Evolutionary conservation across 1,284 basidiomycete species (phyloP).

Genomic region (Cutaneotrichosporon curvatum): DNA sequence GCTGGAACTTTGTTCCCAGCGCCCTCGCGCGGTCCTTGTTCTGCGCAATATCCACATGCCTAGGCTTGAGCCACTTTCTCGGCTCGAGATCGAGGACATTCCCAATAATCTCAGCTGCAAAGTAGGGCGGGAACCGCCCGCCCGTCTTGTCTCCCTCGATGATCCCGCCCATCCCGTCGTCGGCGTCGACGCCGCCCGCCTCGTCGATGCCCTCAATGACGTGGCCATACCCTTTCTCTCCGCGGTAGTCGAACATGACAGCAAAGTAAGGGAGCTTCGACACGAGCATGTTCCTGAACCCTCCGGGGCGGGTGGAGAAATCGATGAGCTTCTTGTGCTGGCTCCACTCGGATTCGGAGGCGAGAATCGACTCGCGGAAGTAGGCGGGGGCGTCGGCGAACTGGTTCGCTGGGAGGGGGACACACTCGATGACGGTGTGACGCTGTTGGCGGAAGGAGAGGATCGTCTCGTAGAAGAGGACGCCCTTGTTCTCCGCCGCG

Average conservation of each 20-base stretch:
- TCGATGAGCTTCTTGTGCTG: conserved; percentile 95
- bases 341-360: conserved; percentile 91
- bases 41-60: conserved; percentile 60
- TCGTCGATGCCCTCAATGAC: conserved; percentile 84
- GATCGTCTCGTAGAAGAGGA: conserved; percentile 91
- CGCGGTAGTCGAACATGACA: conserved; percentile 96
- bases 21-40: conserved; percentile 63
- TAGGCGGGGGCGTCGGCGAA: conserved; percentile 84
- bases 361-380: conserved; percentile 89
- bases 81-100: conserved; percentile 83
- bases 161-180: conserved; percentile 55
- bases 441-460: conserved; percentile 74
- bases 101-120: conserved; percentile 91
- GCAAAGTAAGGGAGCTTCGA: conserved; percentile 97
- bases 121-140: conserved; percentile 85
- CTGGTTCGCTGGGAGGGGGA: conserved; percentile 77
- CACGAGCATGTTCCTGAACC: conserved; percentile 86
- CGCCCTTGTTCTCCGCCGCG: conserved; percentile 77
- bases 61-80: conserved; percentile 75
- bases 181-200: conserved; percentile 55
- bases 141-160: conserved; percentile 83
- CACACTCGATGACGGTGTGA: conserved; percentile 84
- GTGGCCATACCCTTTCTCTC: conserved; percentile 94
- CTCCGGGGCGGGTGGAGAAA: conserved; percentile 77
- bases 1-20: conserved; percentile 44